Conservation (phyloP, 495 filamentous ascomycete genomes). For the Aspergillus bridgeri region DNA sequence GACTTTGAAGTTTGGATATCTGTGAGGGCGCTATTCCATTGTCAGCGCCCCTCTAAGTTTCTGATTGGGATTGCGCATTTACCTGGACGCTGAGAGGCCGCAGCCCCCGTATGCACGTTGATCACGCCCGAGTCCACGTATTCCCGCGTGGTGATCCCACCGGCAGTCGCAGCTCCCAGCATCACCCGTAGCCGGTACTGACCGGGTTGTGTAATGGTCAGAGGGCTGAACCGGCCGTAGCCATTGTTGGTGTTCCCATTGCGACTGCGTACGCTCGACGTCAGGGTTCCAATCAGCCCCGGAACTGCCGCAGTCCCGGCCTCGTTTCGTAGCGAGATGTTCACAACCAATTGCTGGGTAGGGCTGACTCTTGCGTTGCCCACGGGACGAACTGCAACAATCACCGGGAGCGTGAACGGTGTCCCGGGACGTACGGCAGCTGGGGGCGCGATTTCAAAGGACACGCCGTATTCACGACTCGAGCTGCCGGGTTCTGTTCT, state of each 20-base stretch:
- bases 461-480: constrained; percentile 33
- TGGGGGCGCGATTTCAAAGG: constrained; percentile 35
- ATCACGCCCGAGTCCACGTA: constrained; percentile 35
- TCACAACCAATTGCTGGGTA: constrained; percentile 33
- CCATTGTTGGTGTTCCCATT: constrained; percentile 34
- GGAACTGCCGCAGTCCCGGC: constrained; percentile 19
- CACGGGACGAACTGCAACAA: constrained; percentile 34
- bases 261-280: constrained; percentile 36
- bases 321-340: constrained; percentile 32
- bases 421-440: constrained; percentile 25
- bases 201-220: constrained; percentile 33
- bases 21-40: constrained; percentile 26
- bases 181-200: constrained; percentile 37
- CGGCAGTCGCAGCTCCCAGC: constrained; percentile 29
- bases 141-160: constrained; percentile 32
- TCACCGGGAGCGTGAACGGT: constrained; percentile 35
- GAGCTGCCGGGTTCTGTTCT: constrained; percentile 13
- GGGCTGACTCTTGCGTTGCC: constrained; percentile 23
- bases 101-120: constrained; percentile 28
- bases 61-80: constrained; percentile 17
- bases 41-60: constrained; percentile 14
- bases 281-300: constrained; percentile 31
- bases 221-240: constrained; percentile 31
- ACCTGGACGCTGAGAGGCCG: constrained; percentile 34
- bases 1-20: constrained; percentile 25